phyloP scores from a whole-genome alignment of 306 rosid species.

The Quercus ilex region DNA sequence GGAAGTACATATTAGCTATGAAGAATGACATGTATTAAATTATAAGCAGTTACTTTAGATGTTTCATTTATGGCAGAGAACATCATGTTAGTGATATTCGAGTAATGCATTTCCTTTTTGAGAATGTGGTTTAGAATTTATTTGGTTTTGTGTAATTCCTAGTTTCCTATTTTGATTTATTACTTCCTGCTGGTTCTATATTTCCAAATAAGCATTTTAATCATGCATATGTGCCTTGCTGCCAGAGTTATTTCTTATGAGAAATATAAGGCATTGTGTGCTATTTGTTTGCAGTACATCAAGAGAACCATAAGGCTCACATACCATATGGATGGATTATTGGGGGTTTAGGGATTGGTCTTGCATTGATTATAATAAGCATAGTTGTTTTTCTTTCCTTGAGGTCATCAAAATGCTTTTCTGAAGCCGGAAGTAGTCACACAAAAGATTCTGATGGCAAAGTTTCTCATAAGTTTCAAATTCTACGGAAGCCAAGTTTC shows the following conservation, averaged over 20 bases:
- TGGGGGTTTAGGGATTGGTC: constrained; percentile 72
- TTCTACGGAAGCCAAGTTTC: constrained; percentile 87
- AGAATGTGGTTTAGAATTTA: neutral
- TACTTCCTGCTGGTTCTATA: neutral
- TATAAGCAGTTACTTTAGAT: neutral
- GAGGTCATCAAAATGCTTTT: constrained; percentile 62
- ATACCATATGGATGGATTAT: constrained; percentile 80
- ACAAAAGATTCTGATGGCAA: constrained; percentile 59
- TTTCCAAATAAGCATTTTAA: neutral
- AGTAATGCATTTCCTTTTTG: neutral
- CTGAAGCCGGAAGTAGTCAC: constrained; percentile 37
- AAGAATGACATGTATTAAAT: neutral
- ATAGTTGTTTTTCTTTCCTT: constrained; percentile 43
- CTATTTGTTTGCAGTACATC: constrained; percentile 43
- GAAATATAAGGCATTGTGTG: neutral
- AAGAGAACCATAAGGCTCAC: constrained; percentile 55
- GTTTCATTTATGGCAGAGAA: neutral
- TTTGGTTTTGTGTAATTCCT: neutral
- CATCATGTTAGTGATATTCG: neutral
- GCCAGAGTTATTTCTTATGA: constrained; percentile 1
- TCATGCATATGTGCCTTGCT: neutral
- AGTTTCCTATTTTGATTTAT: neutral
- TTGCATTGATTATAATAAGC: constrained; percentile 55
- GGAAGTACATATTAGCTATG: neutral
- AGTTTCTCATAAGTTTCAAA: constrained; percentile 67